Base-by-base conservation (phyloP, 495 filamentous ascomycete genomes). In the Xanthoparmelia taractica region DNA sequence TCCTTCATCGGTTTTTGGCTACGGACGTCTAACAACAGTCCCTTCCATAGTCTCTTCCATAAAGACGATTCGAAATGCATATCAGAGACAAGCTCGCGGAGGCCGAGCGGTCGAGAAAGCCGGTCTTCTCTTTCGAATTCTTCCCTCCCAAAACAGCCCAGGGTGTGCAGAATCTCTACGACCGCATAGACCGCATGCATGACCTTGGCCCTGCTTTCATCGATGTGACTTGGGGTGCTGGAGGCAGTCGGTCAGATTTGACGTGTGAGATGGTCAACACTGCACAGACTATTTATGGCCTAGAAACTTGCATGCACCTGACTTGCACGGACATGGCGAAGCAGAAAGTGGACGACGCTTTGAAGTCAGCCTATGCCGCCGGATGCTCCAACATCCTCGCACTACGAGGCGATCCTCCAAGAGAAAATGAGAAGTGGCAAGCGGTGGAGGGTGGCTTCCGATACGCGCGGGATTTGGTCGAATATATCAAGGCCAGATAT, bases 171-270 rank as follows among this genome's bases (percentile, higher is more conserved):
- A 99, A 99, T 73, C 85, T 99, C 61, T 99, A 99, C 78, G 95
- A 99, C 73, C 88, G 92, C 75, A 97, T 99, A 90, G 92, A 99
- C 78, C 91, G 92, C 72, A 99, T 99, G 95, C 90, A 97, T 74
- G 81, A 82, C 68, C 83, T 94, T 61, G 93, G 94, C 0, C 95
- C 95, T 18, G 85, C 89, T 65, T 99, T 97, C 77, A 90, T 99
- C 73, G 95, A 99, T 74, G 86, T 99, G 72, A 99, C 95, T 58
- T 99, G 95, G 95, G 96, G 96, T 65, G 95, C 95, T 57, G 95
- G 95, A 63, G 95, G 95, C 38, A 85, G 88, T 66, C 82, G 90
- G 60, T 94, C 93, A 52, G 85, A 95, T 65, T 78, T 99, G 71
- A 99, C 95, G 15, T 92, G 87, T 73, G 95, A 99, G 71, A 99